Evolutionary conservation across 345 rosid genomes (phyloP).

Genomic region (Dipteronia dyeriana): DNA sequence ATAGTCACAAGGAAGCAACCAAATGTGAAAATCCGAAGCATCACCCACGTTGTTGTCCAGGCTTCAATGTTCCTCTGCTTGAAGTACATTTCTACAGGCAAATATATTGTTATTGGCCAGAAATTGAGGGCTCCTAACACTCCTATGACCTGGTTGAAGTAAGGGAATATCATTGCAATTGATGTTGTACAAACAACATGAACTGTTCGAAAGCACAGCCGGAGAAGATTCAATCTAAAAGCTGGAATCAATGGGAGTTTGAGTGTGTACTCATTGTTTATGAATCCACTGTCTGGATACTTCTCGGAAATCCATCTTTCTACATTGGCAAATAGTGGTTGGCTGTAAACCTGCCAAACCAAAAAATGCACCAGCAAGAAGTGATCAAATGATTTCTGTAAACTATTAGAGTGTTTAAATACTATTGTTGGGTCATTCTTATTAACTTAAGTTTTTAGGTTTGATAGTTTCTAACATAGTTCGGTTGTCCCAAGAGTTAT

Average conservation of each 20-base stretch:
- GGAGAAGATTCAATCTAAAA: constrained; percentile 34
- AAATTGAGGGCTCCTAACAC: constrained; percentile 63
- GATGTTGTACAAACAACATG: constrained; percentile 47
- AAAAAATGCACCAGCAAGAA: too few relatives aligned
- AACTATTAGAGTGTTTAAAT: too few relatives aligned
- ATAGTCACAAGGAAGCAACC: constrained; percentile 40
- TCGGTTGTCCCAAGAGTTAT: too few relatives aligned
- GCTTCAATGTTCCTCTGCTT: constrained; percentile 47
- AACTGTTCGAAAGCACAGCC: constrained; percentile 43
- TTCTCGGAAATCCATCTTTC: constrained; percentile 51
- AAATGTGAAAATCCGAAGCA: constrained; percentile 52
- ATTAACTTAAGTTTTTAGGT: too few relatives aligned
- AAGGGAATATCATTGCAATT: constrained; percentile 52
- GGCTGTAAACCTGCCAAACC: constrained; percentile 50
- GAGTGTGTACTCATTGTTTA: constrained; percentile 37
- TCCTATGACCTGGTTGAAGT: constrained; percentile 60
- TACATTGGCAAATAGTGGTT: constrained; percentile 64
- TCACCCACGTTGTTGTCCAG: constrained; percentile 55
- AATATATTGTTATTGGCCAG: constrained; percentile 65
- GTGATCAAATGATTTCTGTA: too few relatives aligned
- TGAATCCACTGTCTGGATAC: constrained; percentile 39
- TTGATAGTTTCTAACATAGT: too few relatives aligned
- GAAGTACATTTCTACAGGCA: constrained; percentile 67
- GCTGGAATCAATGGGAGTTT: constrained; percentile 35
- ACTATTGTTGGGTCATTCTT: too few relatives aligned